Conservation (phyloP, 108 stramenopile species). For the Fragilaria radians region DNA sequence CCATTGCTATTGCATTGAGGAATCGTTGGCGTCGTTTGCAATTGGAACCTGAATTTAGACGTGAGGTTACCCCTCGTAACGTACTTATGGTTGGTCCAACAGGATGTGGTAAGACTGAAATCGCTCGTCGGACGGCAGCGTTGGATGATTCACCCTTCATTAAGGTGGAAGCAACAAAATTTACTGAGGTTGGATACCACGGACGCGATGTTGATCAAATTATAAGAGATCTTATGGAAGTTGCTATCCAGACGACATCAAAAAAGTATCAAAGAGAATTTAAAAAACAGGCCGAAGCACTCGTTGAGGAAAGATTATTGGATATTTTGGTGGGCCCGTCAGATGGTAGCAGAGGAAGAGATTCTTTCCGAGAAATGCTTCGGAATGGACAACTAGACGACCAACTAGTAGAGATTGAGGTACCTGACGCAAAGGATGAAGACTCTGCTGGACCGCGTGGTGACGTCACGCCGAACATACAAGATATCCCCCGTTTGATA, state of each 20-base stretch:
- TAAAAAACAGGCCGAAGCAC: slow-evolving; percentile 51
- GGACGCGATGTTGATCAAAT: slow-evolving; percentile 98
- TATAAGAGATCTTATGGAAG: slow-evolving; percentile 97
- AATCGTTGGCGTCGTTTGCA: slow-evolving; percentile 97
- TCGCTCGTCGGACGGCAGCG: slow-evolving; percentile 95
- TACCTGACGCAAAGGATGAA: slow-evolving; percentile 22
- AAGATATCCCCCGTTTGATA: slow-evolving; percentile 57
- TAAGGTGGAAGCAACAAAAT: slow-evolving; percentile 99
- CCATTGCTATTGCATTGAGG: slow-evolving; percentile 97
- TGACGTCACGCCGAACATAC: slow-evolving; percentile 64
- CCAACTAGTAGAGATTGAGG: slow-evolving; percentile 87
- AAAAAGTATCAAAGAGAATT: slow-evolving; percentile 76
- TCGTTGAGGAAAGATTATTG: slow-evolving; percentile 89
- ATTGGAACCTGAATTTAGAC: slow-evolving; percentile 78
- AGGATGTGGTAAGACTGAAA: slow-evolving; percentile 98
- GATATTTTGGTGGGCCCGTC: slow-evolving; percentile 73
- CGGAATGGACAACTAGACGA: slow-evolving; percentile 88
- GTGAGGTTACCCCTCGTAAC: slow-evolving; percentile 97
- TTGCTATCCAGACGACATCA: slow-evolving; percentile 85
- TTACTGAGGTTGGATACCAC: slow-evolving; percentile 99
- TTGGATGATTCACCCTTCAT: slow-evolving; percentile 98
- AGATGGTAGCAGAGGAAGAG: slow-evolving; percentile 31
- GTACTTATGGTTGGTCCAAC: slow-evolving; percentile 99
- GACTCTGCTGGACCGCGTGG: slow-evolving; percentile 27
- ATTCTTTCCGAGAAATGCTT: slow-evolving; percentile 85